Base-by-base conservation (phyloP, 2,329 filamentous ascomycete genomes). In the Neoscytalidium dimidiatum region DNA sequence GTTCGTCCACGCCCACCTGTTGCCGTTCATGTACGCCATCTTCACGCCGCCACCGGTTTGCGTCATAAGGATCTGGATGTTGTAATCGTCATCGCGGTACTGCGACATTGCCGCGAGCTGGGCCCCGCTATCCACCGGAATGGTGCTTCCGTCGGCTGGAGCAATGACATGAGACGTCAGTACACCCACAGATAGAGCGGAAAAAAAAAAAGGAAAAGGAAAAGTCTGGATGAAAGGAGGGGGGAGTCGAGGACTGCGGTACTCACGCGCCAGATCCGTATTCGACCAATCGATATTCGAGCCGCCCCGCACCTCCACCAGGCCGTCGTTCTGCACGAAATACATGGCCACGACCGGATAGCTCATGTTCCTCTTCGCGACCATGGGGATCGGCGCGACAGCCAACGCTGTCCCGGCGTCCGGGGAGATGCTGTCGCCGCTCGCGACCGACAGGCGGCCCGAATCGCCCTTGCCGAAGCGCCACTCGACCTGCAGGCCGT, bases 11-110 rank as follows among this genome's bases (percentile, higher is more conserved):
- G 4, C 2, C 57, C 57, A 62, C 9, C 21, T 17, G 41, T 14
- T 19, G 17, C 57, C 57, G 38, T 62, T 38, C 57, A 62, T 62
- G 57, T 62, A 62, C 19, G 57, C 57, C 57, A 62, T 62, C 14
- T 44, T 48, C 28, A 62, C 57, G 57, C 57, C 57, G 28, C 57
- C 57, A 14, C 3, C 57, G 1, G n/a, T 35, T 29, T 62, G 33
- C 11, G 57, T 48, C n/a, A 62, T 62, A 9, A 62, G 28, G 29
- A 62, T 23, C 31, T 62, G 57, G n/a, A 49, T 8, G 43, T 62
- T 62, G 43, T 17, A 62, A 31, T 62, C 57, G 57, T 62, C 57
- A 1, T 31, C n/a, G 2, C 57, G n/a, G 29, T 49, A 49, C 44
- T 62, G 43, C 29, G 57, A 35, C 43, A 35, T 49, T 2, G 57